Evolutionary conservation across 345 rosid species (phyloP), one percentile per base, ranked within the genome.

Genomic region (Ceriops tagal): DNA sequence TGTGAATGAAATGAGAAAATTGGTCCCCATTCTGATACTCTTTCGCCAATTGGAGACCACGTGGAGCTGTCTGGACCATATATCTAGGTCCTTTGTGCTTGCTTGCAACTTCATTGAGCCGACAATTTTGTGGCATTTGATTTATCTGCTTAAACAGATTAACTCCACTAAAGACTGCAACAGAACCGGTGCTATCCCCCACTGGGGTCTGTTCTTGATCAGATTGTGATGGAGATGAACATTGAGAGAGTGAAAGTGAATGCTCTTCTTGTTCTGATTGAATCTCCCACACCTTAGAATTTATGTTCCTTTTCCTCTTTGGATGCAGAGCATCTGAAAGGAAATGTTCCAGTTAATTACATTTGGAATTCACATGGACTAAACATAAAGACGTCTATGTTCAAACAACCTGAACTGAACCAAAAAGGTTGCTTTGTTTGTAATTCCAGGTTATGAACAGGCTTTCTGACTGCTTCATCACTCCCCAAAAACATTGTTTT

Each of bases 251-350:
- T 0, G 90, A 85, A 43, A 80, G 88, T 35, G 92, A 87, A 79
- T 87, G 89, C 63, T 89, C 91, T 69, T 89, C 96, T 67, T 84
- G 85, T 55, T 89, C 89, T 5, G 78, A 80, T 66, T 87, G 88
- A 66, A 75, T 73, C 15, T 87, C 92, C 79, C 80, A 84, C 24
- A 59, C 67, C 46, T 70, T 81, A 0, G 74, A 69, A 70, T 65
- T 69, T 8, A 53, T 21, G 9, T 71, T 67, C 71, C 82, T 83
- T 62, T 74, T 78, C 83, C 84, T 82, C 73, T 81, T 85, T 8
- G 62, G 59, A 52, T 78, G 82, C 18, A 71, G 66, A 57, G 52
- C 53, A 72, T 82, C 93, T 88, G 68, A 39, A 58, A 68, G 15
- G 9, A 69, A 34, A 61, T 1, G 35, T 26, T 35, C 21, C 39